These are phyloP conservation scores for Borovskyia barvae DNA, from an alignment of 208 protist genomes.

Conservation along the genomic window DNA sequence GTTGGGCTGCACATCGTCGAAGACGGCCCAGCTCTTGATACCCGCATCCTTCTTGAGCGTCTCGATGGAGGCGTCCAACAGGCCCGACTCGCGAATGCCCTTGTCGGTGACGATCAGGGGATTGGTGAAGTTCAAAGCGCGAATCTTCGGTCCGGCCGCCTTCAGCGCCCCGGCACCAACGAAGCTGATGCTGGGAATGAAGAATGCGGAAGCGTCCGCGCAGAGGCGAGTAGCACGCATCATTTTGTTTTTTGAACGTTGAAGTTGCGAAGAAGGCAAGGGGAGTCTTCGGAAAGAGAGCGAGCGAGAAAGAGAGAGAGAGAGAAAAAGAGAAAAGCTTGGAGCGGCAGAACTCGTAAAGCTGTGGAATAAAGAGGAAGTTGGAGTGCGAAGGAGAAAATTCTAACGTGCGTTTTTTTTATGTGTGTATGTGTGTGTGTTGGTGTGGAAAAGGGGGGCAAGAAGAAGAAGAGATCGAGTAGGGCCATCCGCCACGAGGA, in stretches of 20 bases:
- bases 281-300: too few species aligned
- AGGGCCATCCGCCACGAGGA: neutral
- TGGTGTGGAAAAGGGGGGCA: neutral
- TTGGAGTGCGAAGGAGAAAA: neutral
- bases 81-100: conserved; percentile 49
- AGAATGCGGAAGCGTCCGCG: conserved; percentile 58
- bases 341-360: too few species aligned
- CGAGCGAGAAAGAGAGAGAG: too few species aligned
- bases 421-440: neutral
- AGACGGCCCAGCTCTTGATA: conserved; percentile 44
- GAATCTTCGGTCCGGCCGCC: conserved; percentile 53
- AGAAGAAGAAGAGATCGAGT: neutral
- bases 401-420: neutral
- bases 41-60: conserved; percentile 56
- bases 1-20: conserved; percentile 65
- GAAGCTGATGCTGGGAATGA: conserved; percentile 57
- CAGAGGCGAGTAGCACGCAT: conserved; percentile 24
- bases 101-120: conserved; percentile 72
- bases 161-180: conserved; percentile 57
- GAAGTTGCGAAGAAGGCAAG: neutral
- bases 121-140: conserved; percentile 54
- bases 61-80: conserved; percentile 48
- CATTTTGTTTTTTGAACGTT: conserved; percentile 21
- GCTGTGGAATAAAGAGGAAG: too few species aligned
- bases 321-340: too few species aligned